Evolutionary conservation across 1,284 basidiomycete species (phyloP).

Genomic region (Stygiomarasmius scandens): DNA sequence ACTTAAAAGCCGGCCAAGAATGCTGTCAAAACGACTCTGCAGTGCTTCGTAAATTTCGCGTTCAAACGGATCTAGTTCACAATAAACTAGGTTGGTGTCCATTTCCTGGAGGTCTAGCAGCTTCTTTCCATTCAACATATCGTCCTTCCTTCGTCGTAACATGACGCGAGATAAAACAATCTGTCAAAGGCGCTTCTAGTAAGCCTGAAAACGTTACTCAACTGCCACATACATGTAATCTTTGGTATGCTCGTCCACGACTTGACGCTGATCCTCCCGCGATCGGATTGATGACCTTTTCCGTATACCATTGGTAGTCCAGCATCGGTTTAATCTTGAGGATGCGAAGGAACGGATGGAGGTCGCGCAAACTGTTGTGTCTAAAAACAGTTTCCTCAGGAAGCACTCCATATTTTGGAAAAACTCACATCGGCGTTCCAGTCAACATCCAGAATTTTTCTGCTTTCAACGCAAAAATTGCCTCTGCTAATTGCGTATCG

Average conservation of each 20-base stretch:
- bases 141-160: not conserved
- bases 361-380: not conserved
- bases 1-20: not conserved
- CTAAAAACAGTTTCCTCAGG: not conserved
- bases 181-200: too few relatives aligned
- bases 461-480: slow-evolving; percentile 1
- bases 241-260: not conserved
- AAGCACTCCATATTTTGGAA: too few relatives aligned
- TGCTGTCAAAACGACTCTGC: not conserved
- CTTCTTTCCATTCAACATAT: not conserved
- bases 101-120: not conserved
- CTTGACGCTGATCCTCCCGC: too few relatives aligned
- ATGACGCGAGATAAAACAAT: not conserved
- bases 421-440: slow-evolving; percentile 12
- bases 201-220: too few relatives aligned
- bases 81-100: not conserved
- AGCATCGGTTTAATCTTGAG: not conserved
- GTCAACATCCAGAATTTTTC: slow-evolving; percentile 9
- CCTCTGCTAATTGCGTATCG: not conserved
- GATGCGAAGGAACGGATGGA: not conserved
- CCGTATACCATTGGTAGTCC: not conserved
- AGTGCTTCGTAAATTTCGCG: not conserved
- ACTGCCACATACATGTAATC: too few relatives aligned
- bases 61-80: not conserved
- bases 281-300: not conserved